Evolutionary conservation across 73 alveolate genomes (phyloP).

Genomic region (Breviolum minutum): DNA sequence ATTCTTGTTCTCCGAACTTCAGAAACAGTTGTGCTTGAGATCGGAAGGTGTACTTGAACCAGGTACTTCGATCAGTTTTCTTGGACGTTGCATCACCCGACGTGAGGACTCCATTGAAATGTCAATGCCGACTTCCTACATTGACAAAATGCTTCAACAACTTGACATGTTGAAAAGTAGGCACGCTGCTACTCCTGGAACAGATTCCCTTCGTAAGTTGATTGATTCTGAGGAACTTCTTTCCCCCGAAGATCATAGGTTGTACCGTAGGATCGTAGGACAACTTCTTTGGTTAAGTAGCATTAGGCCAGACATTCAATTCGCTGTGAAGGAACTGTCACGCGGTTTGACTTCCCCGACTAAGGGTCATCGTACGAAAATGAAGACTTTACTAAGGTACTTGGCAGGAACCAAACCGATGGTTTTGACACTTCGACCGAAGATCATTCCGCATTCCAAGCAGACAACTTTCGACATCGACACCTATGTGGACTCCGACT

Average conservation of each 20-base stretch:
- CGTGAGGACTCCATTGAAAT: background rate
- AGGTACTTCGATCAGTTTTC: background rate
- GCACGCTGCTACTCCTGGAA: background rate
- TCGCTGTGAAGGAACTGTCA: background rate
- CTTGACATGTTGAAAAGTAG: background rate
- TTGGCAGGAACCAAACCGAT: background rate
- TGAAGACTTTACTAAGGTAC: background rate
- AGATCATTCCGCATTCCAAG: background rate
- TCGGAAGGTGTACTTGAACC: background rate
- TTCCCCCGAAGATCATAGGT: background rate
- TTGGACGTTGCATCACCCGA: background rate
- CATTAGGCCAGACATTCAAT: slow-evolving; percentile 10
- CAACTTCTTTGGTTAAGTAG: background rate
- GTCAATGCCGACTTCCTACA: background rate
- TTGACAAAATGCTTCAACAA: background rate
- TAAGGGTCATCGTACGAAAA: background rate
- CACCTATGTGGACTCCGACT: background rate
- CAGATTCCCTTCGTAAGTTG: background rate
- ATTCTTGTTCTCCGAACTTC: slow-evolving; percentile 5
- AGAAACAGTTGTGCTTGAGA: background rate
- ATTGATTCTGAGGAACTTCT: too few species aligned
- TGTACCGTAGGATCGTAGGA: background rate
- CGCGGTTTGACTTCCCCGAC: background rate
- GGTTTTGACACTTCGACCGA: background rate
- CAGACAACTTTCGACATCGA: background rate